Percentiles rank a stretch among this genome's conserved stretches.
phyloP scores from a whole-genome alignment of 331 rosid genomes.

The Ulmus americana region DNA sequence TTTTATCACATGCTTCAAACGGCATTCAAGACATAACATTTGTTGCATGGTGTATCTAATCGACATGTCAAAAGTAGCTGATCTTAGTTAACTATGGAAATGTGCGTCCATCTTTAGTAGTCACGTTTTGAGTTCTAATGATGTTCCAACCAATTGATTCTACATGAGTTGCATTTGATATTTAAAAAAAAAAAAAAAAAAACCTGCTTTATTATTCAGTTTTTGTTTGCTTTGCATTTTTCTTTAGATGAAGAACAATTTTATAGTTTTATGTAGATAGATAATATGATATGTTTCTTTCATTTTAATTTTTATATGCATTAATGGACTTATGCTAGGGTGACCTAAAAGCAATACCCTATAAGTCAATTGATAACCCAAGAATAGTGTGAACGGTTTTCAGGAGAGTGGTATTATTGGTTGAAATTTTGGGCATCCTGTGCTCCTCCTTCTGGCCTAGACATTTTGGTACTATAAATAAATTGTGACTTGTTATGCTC shows the following conservation, averaged over 20 bases:
- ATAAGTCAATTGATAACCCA: background rate
- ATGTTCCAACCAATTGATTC: background rate
- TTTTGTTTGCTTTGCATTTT: background rate
- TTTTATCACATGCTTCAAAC: background rate
- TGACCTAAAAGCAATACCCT: background rate
- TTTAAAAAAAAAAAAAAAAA: background rate
- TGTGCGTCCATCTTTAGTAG: no score
- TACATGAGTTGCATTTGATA: background rate
- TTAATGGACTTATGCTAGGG: background rate
- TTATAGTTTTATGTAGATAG: background rate
- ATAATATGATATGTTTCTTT: no score
- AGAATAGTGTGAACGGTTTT: background rate
- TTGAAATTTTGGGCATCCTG: background rate
- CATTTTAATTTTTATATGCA: background rate
- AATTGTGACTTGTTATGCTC: background rate
- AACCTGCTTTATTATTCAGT: background rate
- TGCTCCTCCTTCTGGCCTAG: background rate
- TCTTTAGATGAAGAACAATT: constrained; percentile 1
- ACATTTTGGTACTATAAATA: background rate
- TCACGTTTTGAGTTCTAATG: no score
- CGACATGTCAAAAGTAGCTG: background rate
- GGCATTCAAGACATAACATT: no score
- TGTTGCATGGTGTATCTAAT: background rate
- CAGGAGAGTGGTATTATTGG: background rate
- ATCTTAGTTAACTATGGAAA: background rate